These are phyloP conservation scores for Cercospora sojina DNA, from an alignment of 2,329 filamentous ascomycete genomes.

Conservation along the genomic window DNA sequence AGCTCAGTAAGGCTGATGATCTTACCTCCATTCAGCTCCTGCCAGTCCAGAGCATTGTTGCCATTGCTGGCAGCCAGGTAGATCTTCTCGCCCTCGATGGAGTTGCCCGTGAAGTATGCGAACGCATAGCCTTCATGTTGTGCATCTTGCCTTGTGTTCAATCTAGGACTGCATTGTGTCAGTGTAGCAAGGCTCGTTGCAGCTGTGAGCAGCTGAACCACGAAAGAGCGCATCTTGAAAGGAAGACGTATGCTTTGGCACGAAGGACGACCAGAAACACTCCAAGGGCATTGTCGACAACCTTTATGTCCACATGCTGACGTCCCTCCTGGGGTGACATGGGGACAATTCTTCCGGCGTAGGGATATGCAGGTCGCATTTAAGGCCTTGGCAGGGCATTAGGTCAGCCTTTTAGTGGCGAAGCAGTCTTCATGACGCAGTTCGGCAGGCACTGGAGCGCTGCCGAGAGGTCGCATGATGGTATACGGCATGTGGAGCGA, in stretches of 20 bases:
- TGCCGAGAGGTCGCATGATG: background rate
- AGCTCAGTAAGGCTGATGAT: background rate
- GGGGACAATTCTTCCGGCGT: conserved; percentile 7
- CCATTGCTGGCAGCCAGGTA: conserved; percentile 54
- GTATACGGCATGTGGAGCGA: conserved; percentile 8
- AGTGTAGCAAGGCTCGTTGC: conserved; percentile 8
- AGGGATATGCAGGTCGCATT: background rate
- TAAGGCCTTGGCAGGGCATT: conserved; percentile 7
- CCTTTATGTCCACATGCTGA: background rate
- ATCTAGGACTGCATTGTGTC: conserved; percentile 1
- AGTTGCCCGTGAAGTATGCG: conserved; percentile 53
- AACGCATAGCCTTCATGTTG: conserved; percentile 49
- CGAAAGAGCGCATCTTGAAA: conserved; percentile 12
- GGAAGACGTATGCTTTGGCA: background rate
- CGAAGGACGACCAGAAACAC: background rate
- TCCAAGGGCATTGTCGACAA: background rate
- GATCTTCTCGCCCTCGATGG: conserved; percentile 52
- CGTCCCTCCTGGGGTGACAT: background rate
- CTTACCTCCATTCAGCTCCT: conserved; percentile 48
- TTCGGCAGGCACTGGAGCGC: background rate
- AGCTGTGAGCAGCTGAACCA: conserved; percentile 11
- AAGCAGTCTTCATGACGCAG: conserved; percentile 2
- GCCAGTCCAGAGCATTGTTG: conserved; percentile 55
- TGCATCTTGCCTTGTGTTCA: conserved; percentile 3
- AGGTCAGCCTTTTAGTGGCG: background rate